Base-by-base conservation (phyloP, 306 rosid species). In the Coriaria nepalensis region DNA sequence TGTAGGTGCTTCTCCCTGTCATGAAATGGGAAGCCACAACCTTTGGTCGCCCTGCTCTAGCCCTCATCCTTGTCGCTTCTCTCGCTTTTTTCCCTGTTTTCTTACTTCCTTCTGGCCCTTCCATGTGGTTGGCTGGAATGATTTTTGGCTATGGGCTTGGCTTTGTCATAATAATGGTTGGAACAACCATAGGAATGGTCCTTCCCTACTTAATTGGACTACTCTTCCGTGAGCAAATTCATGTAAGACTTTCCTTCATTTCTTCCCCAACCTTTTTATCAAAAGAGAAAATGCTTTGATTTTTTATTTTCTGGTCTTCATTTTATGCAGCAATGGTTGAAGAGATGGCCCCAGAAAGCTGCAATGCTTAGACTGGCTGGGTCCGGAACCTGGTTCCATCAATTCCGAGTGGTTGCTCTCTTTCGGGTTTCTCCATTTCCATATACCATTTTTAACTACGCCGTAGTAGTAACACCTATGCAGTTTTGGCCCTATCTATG, bases 61-160 rank as follows among this genome's bases (percentile, higher is more conserved):
- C 93, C 56, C 20, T 82, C 36, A 71, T 75, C 66, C 94, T 92
- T 5, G 75, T 85, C 57, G 94, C 85, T 68, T 92, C 98, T 67
- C 65, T 92, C 52, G 94, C 96, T 42, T 63, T 85, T 41, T 92
- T 92, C 68, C 98, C 98, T 4, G 87, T 78, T 47, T 49, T 92
- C 38, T 57, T 92, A 49, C 68, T 92, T 51, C 98, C 96, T 55
- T 85, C 98, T 34, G 96, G 94, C 41, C 98, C 98, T 65, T 92
- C 98, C 70, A 85, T 92, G 98, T 92, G 98, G 96, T 67, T 92
- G 77, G 94, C 98, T 33, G 96, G 96, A 56, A 92, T 92, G 96
- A 92, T 85, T 51, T 90, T 92, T 73, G 98, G 98, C 56, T 85
- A 92, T 68, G 98, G 93, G 53, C 71, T 82, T 41, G 96, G 98